phyloP scores from a whole-genome alignment of 2,329 filamentous ascomycete genomes.

The Alternaria sp. region DNA sequence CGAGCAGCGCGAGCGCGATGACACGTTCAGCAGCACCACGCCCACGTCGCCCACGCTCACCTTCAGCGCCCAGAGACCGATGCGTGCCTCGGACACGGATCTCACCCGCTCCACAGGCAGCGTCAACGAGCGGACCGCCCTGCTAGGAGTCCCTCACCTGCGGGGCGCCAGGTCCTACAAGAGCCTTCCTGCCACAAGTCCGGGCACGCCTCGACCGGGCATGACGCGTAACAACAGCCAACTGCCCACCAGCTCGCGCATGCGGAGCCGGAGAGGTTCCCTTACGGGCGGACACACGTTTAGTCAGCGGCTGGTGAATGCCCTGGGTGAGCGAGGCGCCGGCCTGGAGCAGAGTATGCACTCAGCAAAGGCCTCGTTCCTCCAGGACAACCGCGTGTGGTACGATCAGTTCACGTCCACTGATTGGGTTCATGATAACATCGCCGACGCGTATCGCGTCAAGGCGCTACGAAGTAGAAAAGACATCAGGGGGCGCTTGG shows the following conservation, averaged over 20 bases:
- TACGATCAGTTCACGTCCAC: conserved; percentile 98
- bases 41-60: conserved; percentile 45
- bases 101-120: conserved; percentile 41
- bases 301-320: conserved; percentile 64
- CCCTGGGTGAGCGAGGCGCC: conserved; percentile 62
- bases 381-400: conserved; percentile 89
- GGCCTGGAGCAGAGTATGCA: conserved; percentile 61
- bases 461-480: conserved; percentile 82
- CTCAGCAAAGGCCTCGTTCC: conserved; percentile 72
- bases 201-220: conserved; percentile 54
- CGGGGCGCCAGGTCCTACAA: conserved; percentile 50
- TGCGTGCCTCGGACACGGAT: conserved; percentile 48
- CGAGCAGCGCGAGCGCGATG: conserved; percentile 39
- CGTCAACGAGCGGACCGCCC: conserved; percentile 57
- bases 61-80: conserved; percentile 38
- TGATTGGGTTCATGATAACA: conserved; percentile 98
- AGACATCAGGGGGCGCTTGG: conserved; percentile 82
- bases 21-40: conserved; percentile 46
- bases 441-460: conserved; percentile 89
- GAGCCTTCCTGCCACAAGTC: conserved; percentile 51
- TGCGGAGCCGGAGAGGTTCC: conserved; percentile 46
- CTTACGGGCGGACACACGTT: conserved; percentile 43
- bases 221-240: conserved; percentile 50
- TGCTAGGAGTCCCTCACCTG: conserved; percentile 53
- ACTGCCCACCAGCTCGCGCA: conserved; percentile 39